phyloP scores from a whole-genome alignment of 2,329 filamentous ascomycete genomes.

The Curvularia sp. region DNA sequence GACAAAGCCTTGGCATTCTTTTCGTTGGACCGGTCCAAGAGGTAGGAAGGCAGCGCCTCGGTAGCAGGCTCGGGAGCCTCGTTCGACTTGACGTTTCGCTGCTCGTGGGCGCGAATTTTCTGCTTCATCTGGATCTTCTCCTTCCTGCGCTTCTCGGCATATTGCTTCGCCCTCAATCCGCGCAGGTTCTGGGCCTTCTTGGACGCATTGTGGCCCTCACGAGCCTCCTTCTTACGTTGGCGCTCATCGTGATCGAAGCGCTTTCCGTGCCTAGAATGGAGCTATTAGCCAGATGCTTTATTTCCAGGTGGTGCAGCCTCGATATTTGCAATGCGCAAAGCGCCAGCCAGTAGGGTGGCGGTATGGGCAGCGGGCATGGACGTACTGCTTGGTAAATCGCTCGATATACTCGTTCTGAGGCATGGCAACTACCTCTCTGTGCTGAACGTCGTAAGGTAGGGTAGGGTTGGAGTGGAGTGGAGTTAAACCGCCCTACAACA shows the following conservation, averaged over 20 bases:
- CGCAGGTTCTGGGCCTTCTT: constrained; percentile 92
- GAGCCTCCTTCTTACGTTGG: constrained; percentile 81
- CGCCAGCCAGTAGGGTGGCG: constrained; percentile 1
- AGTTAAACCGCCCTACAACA: constrained; percentile 10
- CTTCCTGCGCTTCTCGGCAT: constrained; percentile 75
- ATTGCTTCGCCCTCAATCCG: constrained; percentile 89
- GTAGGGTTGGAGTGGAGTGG: constrained; percentile 20
- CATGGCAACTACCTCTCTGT: constrained; percentile 53
- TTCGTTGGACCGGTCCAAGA: constrained; percentile 81
- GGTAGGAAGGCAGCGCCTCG: constrained; percentile 87
- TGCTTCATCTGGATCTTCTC: constrained; percentile 72
- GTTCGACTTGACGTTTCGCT: constrained; percentile 89
- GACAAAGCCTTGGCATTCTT: constrained; percentile 77
- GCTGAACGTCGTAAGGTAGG: constrained; percentile 13
- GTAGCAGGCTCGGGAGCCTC: constrained; percentile 78
- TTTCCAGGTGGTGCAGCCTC: constrained; percentile 4
- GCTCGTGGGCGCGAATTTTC: constrained; percentile 84
- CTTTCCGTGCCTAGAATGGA: constrained; percentile 37
- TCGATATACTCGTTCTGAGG: constrained; percentile 84
- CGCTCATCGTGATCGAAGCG: constrained; percentile 87
- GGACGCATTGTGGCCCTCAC: constrained; percentile 87
- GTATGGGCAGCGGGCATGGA: constrained; percentile 33
- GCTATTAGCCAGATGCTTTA: constrained; percentile 24
- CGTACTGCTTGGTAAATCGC: constrained; percentile 71
- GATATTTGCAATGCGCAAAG: constrained; percentile 1